A percentile compares a stretch with the other conserved stretches of the same genome.
These are phyloP conservation scores for Candida chilensis DNA, from an alignment of 805 yeast genomes.

Conservation along the genomic window DNA sequence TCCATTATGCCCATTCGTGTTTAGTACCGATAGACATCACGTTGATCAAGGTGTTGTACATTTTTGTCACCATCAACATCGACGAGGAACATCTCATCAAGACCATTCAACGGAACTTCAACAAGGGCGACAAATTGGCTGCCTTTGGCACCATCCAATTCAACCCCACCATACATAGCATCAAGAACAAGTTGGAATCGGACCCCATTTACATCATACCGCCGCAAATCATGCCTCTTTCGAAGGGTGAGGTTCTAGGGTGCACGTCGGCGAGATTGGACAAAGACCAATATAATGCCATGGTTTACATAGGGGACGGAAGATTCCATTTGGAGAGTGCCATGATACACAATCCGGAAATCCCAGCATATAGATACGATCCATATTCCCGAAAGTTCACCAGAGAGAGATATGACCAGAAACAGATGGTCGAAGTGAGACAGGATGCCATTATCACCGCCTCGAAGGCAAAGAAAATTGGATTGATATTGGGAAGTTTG, in stretches of 20 bases:
- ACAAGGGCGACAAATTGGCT: conserved; percentile 58
- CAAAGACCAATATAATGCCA: conserved; percentile 56
- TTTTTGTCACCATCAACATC: conserved; percentile 87
- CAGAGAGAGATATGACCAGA: conserved; percentile 78
- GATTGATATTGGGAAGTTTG: conserved; percentile 82
- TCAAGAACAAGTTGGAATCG: conserved; percentile 48
- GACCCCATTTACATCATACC: conserved; percentile 57
- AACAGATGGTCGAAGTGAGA: conserved; percentile 69
- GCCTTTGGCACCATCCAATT: conserved; percentile 95
- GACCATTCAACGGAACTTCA: conserved; percentile 67
- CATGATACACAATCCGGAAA: conserved; percentile 92
- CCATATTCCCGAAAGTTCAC: conserved; percentile 93
- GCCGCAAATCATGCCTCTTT: conserved; percentile 87
- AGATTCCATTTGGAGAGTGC: conserved; percentile 92
- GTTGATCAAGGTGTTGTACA: conserved; percentile 82
- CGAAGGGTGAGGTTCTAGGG: conserved; percentile 94
- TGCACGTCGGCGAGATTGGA: conserved; percentile 86
- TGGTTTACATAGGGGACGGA: conserved; percentile 94
- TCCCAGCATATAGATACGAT: conserved; percentile 90
- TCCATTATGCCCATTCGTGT: conserved; percentile 97
- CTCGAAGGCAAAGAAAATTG: conserved; percentile 51
- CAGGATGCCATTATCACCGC: conserved; percentile 68
- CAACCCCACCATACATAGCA: conserved; percentile 85
- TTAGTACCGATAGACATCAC: conserved; percentile 93
- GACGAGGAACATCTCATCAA: conserved; percentile 76